Conservation (phyloP, 306 rosid genomes). For the Senna siamea region DNA sequence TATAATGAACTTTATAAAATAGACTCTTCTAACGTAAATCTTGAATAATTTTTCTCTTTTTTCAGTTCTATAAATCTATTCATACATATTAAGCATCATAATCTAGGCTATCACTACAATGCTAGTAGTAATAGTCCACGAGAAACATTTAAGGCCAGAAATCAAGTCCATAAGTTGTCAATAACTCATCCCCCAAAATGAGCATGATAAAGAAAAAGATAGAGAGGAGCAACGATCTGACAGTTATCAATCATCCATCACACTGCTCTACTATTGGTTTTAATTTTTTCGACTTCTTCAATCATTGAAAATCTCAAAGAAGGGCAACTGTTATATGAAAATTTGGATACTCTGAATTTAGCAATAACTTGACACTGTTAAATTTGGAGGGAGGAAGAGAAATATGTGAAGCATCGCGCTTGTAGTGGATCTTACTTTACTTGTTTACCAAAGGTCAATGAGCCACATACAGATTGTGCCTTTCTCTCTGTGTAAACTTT, state of each 20-base stretch:
- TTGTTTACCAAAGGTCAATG: neutral
- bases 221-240: neutral
- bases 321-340: neutral
- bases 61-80: no score
- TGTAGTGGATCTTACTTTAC: neutral
- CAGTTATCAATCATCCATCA: neutral
- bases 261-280: neutral
- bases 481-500: neutral
- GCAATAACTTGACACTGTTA: neutral
- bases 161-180: neutral
- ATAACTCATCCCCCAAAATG: neutral
- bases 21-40: no score
- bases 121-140: neutral
- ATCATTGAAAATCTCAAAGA: neutral
- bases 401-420: neutral
- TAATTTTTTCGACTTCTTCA: neutral
- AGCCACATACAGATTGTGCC: neutral
- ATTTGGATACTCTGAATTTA: neutral
- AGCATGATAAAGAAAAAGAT: neutral
- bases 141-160: neutral
- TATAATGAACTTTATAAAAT: no score
- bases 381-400: neutral
- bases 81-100: neutral
- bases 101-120: neutral
- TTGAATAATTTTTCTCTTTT: no score